Percentiles rank a stretch among this genome's conserved stretches.
phyloP scores from a whole-genome alignment of 1,139 yeast species.

The Diutina siamensis region DNA sequence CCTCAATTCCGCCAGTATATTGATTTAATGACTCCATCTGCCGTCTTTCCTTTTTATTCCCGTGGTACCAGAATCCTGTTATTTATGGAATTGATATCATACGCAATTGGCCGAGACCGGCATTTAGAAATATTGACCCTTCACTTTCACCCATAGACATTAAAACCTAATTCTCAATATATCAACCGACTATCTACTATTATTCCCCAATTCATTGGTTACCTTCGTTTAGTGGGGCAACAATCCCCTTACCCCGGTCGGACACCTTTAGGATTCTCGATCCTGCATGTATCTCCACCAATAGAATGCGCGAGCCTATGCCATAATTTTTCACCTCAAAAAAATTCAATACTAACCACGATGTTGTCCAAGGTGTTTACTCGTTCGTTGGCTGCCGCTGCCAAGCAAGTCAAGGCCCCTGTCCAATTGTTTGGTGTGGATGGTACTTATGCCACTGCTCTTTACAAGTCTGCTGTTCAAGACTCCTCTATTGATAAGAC shows the following conservation, averaged over 20 bases:
- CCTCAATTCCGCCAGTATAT: too few relatives aligned
- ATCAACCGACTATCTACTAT: background rate
- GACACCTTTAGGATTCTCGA: background rate
- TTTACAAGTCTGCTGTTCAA: constrained; percentile 86
- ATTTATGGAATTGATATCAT: background rate
- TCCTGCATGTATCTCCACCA: background rate
- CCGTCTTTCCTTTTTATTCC: background rate
- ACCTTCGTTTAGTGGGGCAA: too few relatives aligned
- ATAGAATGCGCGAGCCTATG: background rate
- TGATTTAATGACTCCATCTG: too few relatives aligned
- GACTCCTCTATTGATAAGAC: constrained; percentile 68
- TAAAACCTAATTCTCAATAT: background rate
- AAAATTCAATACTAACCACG: background rate
- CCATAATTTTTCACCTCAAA: background rate
- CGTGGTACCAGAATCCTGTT: background rate
- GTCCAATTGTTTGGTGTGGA: constrained; percentile 91
- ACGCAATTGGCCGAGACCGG: background rate
- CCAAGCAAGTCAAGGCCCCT: constrained; percentile 65
- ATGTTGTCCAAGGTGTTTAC: constrained; percentile 30
- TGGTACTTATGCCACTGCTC: constrained; percentile 94
- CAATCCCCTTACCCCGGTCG: background rate
- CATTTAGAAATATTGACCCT: too few relatives aligned
- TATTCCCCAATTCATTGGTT: too few relatives aligned
- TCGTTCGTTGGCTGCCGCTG: constrained; percentile 62
- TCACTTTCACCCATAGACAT: too few relatives aligned